Conservation (phyloP, 2,329 filamentous ascomycete genomes). For the Aspergillus brunneoviolaceus region DNA sequence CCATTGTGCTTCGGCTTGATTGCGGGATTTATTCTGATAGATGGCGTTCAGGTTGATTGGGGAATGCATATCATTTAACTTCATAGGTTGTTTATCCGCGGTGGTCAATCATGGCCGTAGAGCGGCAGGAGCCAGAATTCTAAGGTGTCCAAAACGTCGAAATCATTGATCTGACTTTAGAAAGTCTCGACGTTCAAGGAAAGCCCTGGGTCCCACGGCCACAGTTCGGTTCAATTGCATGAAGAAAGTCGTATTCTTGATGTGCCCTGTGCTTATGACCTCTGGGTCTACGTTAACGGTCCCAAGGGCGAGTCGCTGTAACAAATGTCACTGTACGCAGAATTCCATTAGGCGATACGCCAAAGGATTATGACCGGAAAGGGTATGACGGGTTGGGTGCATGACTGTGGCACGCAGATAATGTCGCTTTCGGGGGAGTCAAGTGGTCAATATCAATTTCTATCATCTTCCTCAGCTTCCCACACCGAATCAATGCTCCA, state of each 20-base stretch:
- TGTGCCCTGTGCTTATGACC: not conserved
- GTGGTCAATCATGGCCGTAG: not conserved
- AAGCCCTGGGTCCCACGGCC: no score
- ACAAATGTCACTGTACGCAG: not conserved
- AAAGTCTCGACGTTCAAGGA: not conserved
- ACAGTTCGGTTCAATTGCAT: not conserved
- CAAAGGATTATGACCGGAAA: not conserved
- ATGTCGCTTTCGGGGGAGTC: not conserved
- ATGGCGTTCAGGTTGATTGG: conserved; percentile 1
- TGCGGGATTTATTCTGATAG: not conserved
- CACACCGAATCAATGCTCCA: not conserved
- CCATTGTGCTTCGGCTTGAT: conserved; percentile 37
- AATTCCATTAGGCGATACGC: not conserved
- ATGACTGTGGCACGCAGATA: not conserved
- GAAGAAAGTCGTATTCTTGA: not conserved
- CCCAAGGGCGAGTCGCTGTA: not conserved
- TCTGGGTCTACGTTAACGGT: not conserved
- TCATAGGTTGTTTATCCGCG: not conserved
- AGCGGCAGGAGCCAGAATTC: no score
- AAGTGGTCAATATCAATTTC: no score
- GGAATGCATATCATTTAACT: not conserved
- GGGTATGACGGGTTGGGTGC: not conserved
- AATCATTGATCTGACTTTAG: no score
- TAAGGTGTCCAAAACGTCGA: no score
- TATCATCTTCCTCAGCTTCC: not conserved